Conservation (phyloP, 2,329 filamentous ascomycete species). For the Cadophora sp. region DNA sequence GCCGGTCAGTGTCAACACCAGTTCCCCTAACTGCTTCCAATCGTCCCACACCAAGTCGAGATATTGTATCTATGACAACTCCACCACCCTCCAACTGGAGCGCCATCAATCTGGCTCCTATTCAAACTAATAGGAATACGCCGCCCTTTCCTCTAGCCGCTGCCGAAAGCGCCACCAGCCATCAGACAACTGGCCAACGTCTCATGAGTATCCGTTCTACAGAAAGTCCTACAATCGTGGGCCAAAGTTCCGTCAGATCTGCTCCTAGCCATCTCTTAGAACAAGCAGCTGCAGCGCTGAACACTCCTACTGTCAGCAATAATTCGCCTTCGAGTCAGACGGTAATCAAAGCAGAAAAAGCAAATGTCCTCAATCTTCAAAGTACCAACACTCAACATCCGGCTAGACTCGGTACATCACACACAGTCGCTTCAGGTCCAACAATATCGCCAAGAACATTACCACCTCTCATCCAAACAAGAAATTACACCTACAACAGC, state of each 20-base stretch:
- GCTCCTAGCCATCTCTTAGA: neutral
- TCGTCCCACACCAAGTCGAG: neutral
- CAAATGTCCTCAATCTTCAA: neutral
- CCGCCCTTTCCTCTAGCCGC: neutral
- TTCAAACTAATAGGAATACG: neutral
- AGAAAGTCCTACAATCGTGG: neutral
- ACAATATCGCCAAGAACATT: neutral
- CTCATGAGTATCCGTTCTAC: neutral
- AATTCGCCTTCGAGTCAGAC: neutral
- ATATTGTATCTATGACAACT: neutral
- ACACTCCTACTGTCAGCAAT: neutral
- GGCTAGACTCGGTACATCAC: neutral
- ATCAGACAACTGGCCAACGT: neutral
- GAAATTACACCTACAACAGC: neutral
- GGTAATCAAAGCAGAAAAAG: neutral
- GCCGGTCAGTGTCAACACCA: neutral
- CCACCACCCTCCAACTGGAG: neutral
- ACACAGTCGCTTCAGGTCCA: neutral
- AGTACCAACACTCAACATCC: neutral
- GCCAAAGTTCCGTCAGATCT: neutral
- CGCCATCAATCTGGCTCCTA: too few species aligned
- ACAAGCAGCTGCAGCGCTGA: neutral
- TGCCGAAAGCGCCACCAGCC: neutral
- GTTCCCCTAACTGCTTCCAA: neutral
- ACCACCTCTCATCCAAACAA: neutral